Evolutionary conservation across 2,329 filamentous ascomycete genomes (phyloP), one percentile per base, ranked within the genome.

Genomic region (Calonectria pteridis): DNA sequence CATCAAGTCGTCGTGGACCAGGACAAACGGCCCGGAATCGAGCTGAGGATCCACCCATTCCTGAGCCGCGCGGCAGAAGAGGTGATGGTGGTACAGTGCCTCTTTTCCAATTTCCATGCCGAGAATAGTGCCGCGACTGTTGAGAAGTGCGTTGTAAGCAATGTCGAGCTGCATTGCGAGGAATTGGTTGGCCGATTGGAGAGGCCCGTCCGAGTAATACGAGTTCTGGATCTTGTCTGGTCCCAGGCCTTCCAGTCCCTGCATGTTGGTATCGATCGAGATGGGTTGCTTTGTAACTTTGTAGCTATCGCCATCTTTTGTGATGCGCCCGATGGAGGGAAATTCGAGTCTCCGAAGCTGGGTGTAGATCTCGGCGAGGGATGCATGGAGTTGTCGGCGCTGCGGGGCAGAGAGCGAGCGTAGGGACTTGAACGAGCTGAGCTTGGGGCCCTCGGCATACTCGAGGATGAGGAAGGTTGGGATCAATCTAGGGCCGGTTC

Each of bases 291-390:
- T 70, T 13, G 31, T 16, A 29, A 76, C 74, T 23, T 72, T 29
- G 35, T 67, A 23, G 5, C 29, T 59, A 3, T 35, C 23, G 4
- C 55, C 55, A 2, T 40, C 55, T 18, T 40, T 62, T 1, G 40
- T 40, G 20, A 76, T 40, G n/a, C 75, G 59, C 20, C 75, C 75
- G 20, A 75, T 75, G 18, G 70, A 40, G 6, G 69, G 67, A 37
- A 76, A 76, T n/a, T 67, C 67, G 11, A 74, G 69, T 16, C 69
- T 59, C n/a, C 74, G 64, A n/a, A 76, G 72, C 31, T 76, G 70
- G n/a, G 74, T 62, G 43, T 71, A 73, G n/a, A 76, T 67, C 35
- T 73, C 59, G 29, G 73, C 73, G 18, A 76, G 70, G 26, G 75
- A 76, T 3, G 29, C 66, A 62, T 73, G 73, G 6, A 75, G 62